Conservation (phyloP, 352 stramenopile genomes). For the Globisporangium takayamanum region DNA sequence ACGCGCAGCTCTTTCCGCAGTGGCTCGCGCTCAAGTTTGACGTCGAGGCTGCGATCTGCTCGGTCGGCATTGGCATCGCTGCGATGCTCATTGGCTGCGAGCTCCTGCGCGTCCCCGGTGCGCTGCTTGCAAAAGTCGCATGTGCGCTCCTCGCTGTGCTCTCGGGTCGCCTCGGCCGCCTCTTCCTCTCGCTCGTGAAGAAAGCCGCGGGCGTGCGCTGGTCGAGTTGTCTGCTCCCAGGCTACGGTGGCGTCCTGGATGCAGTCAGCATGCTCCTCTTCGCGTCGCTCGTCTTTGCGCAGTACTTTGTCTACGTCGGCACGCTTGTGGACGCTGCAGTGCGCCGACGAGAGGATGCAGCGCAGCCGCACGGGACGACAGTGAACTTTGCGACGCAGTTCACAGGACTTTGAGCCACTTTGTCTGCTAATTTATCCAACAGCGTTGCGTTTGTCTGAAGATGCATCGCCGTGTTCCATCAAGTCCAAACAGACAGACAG, state of each 20-base stretch:
- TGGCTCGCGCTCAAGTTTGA: conserved; percentile 40
- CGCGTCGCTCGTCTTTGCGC: conserved; percentile 40
- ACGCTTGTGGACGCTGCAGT: conserved; percentile 3
- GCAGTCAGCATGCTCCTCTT: conserved; percentile 90
- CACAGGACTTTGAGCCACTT: not conserved
- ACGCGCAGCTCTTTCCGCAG: conserved; percentile 33
- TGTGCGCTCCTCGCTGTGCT: conserved; percentile 32
- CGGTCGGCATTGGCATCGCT: conserved; percentile 28
- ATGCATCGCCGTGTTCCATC: not conserved
- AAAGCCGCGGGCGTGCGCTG: conserved; percentile 89
- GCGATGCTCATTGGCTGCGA: conserved; percentile 29
- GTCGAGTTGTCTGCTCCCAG: conserved; percentile 88
- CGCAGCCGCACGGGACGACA: not conserved
- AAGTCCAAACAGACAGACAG: too few species aligned
- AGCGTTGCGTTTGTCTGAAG: not conserved
- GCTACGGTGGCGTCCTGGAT: conserved; percentile 91
- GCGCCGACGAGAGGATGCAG: not conserved
- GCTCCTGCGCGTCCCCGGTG: conserved; percentile 20
- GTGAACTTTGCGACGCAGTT: conserved; percentile 2
- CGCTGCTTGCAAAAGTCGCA: conserved; percentile 2
- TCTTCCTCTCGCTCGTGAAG: conserved; percentile 92
- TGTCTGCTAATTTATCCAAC: not conserved
- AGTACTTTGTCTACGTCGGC: conserved; percentile 35
- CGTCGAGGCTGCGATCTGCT: conserved; percentile 36
- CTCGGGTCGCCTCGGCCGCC: conserved; percentile 85